A percentile compares a stretch with the other conserved stretches of the same genome.
Evolutionary conservation across 2,329 filamentous ascomycete genomes (phyloP).

Genomic region (Helotiales sp.): DNA sequence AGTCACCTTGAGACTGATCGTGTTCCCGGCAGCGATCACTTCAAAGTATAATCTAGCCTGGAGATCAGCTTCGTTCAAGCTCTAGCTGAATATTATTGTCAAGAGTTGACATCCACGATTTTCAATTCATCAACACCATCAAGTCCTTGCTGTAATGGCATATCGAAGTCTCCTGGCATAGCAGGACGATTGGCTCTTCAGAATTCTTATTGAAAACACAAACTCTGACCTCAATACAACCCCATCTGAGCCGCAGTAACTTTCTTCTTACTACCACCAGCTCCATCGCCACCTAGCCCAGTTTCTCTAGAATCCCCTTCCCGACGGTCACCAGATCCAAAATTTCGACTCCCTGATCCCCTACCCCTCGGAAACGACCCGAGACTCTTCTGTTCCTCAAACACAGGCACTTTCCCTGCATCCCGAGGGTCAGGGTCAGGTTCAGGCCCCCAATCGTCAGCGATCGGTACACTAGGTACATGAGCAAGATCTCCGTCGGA

Average conservation of each 20-base stretch:
- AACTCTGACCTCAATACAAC: neutral
- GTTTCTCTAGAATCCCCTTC: neutral
- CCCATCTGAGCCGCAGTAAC: neutral
- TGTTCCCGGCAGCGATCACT: too few relatives aligned
- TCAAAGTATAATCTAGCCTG: too few relatives aligned
- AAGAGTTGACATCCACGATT: too few relatives aligned
- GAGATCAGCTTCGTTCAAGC: too few relatives aligned
- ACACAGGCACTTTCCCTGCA: conserved; percentile 3
- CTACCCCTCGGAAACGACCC: conserved; percentile 5
- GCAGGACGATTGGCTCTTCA: too few relatives aligned
- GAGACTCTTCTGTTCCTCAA: conserved; percentile 21
- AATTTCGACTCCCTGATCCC: neutral
- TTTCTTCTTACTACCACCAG: neutral
- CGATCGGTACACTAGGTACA: conserved; percentile 13
- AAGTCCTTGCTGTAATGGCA: too few relatives aligned
- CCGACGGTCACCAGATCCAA: neutral
- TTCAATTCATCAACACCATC: too few relatives aligned
- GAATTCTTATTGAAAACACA: neutral
- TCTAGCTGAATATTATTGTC: too few relatives aligned
- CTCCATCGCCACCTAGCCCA: neutral
- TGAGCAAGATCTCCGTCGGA: conserved; percentile 15
- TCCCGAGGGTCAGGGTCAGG: conserved; percentile 11
- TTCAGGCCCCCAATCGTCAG: conserved; percentile 11
- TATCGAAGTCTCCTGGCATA: too few relatives aligned
- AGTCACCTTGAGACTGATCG: too few relatives aligned